Percentiles rank a stretch among this genome's conserved stretches.
These are phyloP conservation scores for Chalciporus sphaerocephalus DNA, from an alignment of 768 basidiomycete species.

Conservation along the genomic window DNA sequence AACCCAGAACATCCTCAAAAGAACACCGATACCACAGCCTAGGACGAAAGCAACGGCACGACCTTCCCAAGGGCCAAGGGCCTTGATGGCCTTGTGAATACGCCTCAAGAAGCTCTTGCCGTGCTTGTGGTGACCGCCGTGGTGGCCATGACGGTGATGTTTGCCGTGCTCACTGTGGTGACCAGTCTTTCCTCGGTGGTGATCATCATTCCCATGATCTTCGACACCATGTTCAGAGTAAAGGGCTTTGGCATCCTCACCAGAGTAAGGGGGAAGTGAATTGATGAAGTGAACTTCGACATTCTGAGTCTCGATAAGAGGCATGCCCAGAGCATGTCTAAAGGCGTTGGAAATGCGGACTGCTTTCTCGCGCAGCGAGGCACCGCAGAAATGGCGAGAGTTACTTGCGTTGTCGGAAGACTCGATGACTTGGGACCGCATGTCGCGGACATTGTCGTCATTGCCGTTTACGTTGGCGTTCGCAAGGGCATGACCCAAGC, in stretches of 20 bases:
- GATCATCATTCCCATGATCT: constrained; percentile 2
- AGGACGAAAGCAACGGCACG: constrained; percentile 79
- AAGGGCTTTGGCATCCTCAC: background rate
- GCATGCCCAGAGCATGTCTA: constrained; percentile 52
- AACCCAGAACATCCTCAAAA: constrained; percentile 79
- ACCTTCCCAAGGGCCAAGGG: constrained; percentile 80
- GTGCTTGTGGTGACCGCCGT: constrained; percentile 26
- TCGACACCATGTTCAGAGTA: background rate
- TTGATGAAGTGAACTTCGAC: constrained; percentile 29
- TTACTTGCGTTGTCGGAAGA: constrained; percentile 9
- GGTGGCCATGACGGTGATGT: constrained; percentile 5
- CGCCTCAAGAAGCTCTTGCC: constrained; percentile 51
- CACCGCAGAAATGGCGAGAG: constrained; percentile 29
- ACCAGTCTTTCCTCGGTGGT: background rate
- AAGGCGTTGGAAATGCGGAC: constrained; percentile 51
- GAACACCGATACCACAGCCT: constrained; percentile 84
- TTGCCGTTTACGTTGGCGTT: constrained; percentile 29
- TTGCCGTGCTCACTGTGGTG: background rate
- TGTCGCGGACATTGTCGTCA: constrained; percentile 22
- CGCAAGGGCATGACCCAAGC: constrained; percentile 37
- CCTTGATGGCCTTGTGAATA: constrained; percentile 59
- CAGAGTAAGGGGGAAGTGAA: constrained; percentile 1
- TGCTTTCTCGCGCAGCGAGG: constrained; percentile 45
- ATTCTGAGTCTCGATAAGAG: constrained; percentile 37
- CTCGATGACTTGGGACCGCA: constrained; percentile 13